Evolutionary conservation across 208 protist species (phyloP), one percentile per base, ranked within the genome.

Genomic region (Crithidia sp.): DNA sequence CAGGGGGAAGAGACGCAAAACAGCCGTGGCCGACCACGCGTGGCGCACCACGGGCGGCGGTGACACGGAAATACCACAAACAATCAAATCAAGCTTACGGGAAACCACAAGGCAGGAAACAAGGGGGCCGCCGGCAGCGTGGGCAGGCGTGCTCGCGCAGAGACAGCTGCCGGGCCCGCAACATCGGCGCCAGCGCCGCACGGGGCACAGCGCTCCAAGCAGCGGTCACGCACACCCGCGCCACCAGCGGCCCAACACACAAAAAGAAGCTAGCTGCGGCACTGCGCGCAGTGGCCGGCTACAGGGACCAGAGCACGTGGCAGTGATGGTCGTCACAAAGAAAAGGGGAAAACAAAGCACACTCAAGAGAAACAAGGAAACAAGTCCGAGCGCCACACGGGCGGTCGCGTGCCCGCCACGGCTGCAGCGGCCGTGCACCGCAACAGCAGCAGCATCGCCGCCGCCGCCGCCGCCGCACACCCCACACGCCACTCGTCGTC

Each of bases 401-500:
- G 52, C 17, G 52, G 52, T 19, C 14, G 52, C 52, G 52, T 56
- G 52, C 52, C 7, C 14, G 10, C 19, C 54, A 40, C 19, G 10
- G 28, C 58, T 47, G 43, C 58, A 63, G 28, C 28, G 28, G 28
- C 28, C 28, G 28, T 28, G 28, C 28, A 28, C 28, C 28, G 28
- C 28, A 28, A 28, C 28, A 28, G 28, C 28, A 28, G 28, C 28
- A 28, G 28, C 28, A 28, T 28, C 28, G 28, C 28, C 28, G 28
- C 28, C 28, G 28, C 28, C 28, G 28, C 28, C 28, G 28, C 28
- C 28, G 28, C 28, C 28, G 28, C 28, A 28, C 28, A 28, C 58
- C 5, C 13, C 39, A 17, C 58, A 37, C 58, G 41, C 41, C 58
- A 62, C 57, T 45, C 57, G 57, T 62, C 39, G 39, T 45, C 39